Base-by-base conservation (phyloP, 2,329 filamentous ascomycete genomes). In the Didymosphaeria variabile region DNA sequence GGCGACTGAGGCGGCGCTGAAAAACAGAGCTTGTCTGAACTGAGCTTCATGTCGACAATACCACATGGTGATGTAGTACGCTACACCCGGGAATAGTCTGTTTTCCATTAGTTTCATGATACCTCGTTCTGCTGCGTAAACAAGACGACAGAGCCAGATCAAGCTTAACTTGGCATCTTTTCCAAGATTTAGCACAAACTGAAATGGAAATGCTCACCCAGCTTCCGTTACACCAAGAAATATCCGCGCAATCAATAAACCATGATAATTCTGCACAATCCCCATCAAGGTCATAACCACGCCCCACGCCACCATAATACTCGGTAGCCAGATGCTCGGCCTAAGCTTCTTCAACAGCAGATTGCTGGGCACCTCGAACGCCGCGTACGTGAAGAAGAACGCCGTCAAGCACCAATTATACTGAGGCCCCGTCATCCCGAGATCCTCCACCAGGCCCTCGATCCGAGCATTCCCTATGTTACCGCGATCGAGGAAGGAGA, bases 371-470 rank as follows among this genome's bases (percentile, higher is more conserved):
- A 79, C 80, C 63, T 83, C 82, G 60, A 83, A 79, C 6, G 79
- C 68, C 5, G 81, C 79, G 59, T 83, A 84, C 0, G 79, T 79
- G 56, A 83, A 81, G 71, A 91, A 91, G 75, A 90, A 91, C 0
- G 90, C 75, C 0, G 88, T 91, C 55, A 91, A 69, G 2, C 87
- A 87, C 7, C 85, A 88, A 1, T 90, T 81, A 61, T 91, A 91
- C 67, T 90, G 81, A 49, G 89, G 85, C 0, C 85, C 87, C 1
- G 65, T 67, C 67, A 79, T 72, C 4, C 66, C 55, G 19, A 75
- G 54, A 29, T 73, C 71, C 54, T 69, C 68, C 5, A 63, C 67
- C 26, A 78, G 59, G 1, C 74, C 72, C 53, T 77, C 73, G n/a
- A 81, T 76, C 23, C 72, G 72, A 60, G 71, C 80, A 81, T 86